phyloP scores from a whole-genome alignment of 2,329 filamentous ascomycete species.

The Aspergillus novofumigatus region DNA sequence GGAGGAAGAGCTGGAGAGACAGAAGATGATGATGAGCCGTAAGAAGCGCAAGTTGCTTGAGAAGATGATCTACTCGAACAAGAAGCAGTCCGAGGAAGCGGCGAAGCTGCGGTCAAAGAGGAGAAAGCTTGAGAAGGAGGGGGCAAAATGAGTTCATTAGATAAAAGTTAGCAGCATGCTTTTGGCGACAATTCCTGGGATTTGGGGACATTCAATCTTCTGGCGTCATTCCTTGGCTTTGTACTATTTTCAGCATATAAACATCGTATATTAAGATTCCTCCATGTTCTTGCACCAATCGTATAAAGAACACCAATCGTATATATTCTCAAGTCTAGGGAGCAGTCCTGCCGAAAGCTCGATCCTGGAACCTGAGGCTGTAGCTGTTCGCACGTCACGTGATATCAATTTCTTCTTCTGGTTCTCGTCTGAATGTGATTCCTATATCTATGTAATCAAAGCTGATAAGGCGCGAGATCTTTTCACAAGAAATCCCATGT shows the following conservation, averaged over 20 bases:
- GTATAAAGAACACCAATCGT: no score
- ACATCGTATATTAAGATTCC: neutral
- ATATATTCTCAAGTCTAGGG: neutral
- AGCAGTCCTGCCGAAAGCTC: neutral
- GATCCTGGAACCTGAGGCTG: neutral
- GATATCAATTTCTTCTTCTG: slow-evolving; percentile 7
- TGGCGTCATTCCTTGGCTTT: slow-evolving; percentile 13
- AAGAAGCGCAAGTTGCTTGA: slow-evolving; percentile 97
- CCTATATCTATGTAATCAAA: neutral
- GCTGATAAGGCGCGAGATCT: neutral
- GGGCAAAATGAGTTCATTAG: slow-evolving; percentile 21
- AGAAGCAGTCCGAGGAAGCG: slow-evolving; percentile 85
- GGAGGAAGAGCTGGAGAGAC: slow-evolving; percentile 82
- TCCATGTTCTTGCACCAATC: neutral
- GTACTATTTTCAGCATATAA: neutral
- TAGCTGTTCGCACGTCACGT: slow-evolving; percentile 5
- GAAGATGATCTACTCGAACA: slow-evolving; percentile 95
- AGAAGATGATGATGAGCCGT: slow-evolving; percentile 97
- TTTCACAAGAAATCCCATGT: neutral
- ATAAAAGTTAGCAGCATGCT: slow-evolving; percentile 20
- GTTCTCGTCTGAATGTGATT: neutral
- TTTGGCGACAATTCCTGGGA: slow-evolving; percentile 16
- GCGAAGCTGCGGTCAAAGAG: slow-evolving; percentile 84
- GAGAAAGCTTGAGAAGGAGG: slow-evolving; percentile 72
- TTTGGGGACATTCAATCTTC: slow-evolving; percentile 13